Evolutionary conservation across 192 early-diverging fungal genomes (phyloP), one percentile per base, ranked within the genome.

Genomic region (Nowakowskiella sp.): DNA sequence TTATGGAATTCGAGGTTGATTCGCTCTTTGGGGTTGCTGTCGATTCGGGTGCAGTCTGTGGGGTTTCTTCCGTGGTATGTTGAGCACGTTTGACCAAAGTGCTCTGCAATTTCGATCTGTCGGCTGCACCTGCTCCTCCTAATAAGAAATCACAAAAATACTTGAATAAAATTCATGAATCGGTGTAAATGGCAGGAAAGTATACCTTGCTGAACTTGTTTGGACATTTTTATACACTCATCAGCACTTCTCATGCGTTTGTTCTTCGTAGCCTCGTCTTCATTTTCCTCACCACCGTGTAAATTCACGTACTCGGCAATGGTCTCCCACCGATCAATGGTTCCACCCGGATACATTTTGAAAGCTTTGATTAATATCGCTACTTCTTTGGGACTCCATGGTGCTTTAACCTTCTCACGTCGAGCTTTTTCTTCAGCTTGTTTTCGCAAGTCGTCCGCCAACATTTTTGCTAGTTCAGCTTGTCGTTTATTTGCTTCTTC

Each of bases 311-410:
- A 89, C 8, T 85, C 78, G 42, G 84, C 76, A 51, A 91, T 86
- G 7, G 77, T 87, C 34, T 84, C 80, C 89, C 89, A 91, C 49
- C 82, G 74, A 28, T 75, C 64, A 22, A 74, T 66, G 8, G 83
- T 85, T 13, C 89, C 89, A 21, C 85, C 85, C 9, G 87, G 89
- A 58, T 83, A 89, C 60, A 82, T 76, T 51, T 90, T 89, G 36
- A 81, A 69, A 13, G 85, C 87, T 58, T 88, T 90, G 64, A 89
- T 87, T 10, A 91, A 66, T 2, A 81, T 54, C 2, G 78, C 73
- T 7, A 78, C 63, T 61, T 91, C 87, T 58, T 90, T 82, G 1
- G 82, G 62, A 0, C 72, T 59, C 89, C 89, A 91, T 24, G 62
- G 28, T 13, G 54, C 49, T 39, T 70, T 72, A 10, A 13, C 13